A percentile compares a stretch with the other conserved stretches of the same genome.
These are phyloP conservation scores for Triticum turgidum DNA, from an alignment of 176 grass and related monocot genomes.

Conservation along the genomic window DNA sequence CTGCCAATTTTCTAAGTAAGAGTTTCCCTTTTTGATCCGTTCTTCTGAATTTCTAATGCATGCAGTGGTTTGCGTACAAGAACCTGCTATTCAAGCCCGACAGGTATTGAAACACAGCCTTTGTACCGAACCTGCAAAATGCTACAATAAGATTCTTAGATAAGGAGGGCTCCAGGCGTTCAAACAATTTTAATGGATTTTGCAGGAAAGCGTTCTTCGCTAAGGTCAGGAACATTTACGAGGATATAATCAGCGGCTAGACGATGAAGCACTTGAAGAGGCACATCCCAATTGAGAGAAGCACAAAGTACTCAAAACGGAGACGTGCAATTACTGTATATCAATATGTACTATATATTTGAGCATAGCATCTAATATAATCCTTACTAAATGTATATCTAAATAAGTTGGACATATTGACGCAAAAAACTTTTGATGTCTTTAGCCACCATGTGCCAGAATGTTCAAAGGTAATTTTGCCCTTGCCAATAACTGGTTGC, in stretches of 20 bases:
- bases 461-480: too few species aligned
- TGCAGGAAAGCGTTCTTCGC: slow-evolving; percentile 64
- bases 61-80: slow-evolving; percentile 85
- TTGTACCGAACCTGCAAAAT: neutral
- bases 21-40: neutral
- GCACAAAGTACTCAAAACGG: neutral
- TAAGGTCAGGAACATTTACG: slow-evolving; percentile 61
- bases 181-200: slow-evolving; percentile 10
- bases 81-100: slow-evolving; percentile 89
- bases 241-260: slow-evolving; percentile 61
- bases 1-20: neutral
- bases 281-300: slow-evolving; percentile 10
- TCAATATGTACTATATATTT: slow-evolving; percentile 25
- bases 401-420: slow-evolving; percentile 29
- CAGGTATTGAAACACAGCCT: slow-evolving; percentile 46
- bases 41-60: neutral
- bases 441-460: too few species aligned
- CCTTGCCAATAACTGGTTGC: too few species aligned
- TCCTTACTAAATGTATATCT: slow-evolving; percentile 2
- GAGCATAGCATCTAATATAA: slow-evolving; percentile 36
- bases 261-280: neutral
- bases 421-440: slow-evolving; percentile 10
- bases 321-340: neutral
- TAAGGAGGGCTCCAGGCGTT: neutral
- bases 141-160: neutral